phyloP scores from a whole-genome alignment of 1,139 yeast genomes.

The Blastobotrys proliferans region DNA sequence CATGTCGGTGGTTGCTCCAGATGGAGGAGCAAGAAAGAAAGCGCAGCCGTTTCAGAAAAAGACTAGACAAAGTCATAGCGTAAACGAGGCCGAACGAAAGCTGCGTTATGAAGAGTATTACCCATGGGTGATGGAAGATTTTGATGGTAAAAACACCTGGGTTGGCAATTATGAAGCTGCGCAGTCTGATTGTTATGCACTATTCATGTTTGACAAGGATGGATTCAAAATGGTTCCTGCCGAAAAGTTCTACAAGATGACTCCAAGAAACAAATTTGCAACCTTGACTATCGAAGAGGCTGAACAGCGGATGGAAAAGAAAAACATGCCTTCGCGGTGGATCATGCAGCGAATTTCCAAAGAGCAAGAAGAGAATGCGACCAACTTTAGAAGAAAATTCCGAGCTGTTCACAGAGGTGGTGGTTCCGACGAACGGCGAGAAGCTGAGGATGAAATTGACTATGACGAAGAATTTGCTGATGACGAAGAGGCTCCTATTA shows the following conservation, averaged over 20 bases:
- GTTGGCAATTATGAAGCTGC: conserved; percentile 97
- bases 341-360: conserved; percentile 86
- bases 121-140: conserved; percentile 98
- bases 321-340: conserved; percentile 84
- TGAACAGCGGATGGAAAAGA: conserved; percentile 86
- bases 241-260: conserved; percentile 87
- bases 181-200: conserved; percentile 77
- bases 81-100: conserved; percentile 77
- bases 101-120: conserved; percentile 91
- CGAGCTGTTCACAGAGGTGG: conserved; percentile 56
- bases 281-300: conserved; percentile 95
- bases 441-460: conserved; percentile 88
- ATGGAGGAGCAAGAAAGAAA: conserved; percentile 76
- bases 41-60: conserved; percentile 61
- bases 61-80: conserved; percentile 75
- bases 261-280: conserved; percentile 89
- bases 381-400: conserved; percentile 32
- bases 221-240: conserved; percentile 95
- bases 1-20: conserved; percentile 72
- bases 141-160: conserved; percentile 89
- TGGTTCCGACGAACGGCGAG: conserved; percentile 38
- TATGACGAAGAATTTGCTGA: conserved; percentile 97
- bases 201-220: conserved; percentile 78
- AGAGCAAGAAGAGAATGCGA: conserved; percentile 37
- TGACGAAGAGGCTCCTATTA: conserved; percentile 97